A percentile compares a stretch with the other conserved stretches of the same genome.
These are phyloP conservation scores for Verbena officinalis DNA, from an alignment of 257 asterid species.

Conservation along the genomic window DNA sequence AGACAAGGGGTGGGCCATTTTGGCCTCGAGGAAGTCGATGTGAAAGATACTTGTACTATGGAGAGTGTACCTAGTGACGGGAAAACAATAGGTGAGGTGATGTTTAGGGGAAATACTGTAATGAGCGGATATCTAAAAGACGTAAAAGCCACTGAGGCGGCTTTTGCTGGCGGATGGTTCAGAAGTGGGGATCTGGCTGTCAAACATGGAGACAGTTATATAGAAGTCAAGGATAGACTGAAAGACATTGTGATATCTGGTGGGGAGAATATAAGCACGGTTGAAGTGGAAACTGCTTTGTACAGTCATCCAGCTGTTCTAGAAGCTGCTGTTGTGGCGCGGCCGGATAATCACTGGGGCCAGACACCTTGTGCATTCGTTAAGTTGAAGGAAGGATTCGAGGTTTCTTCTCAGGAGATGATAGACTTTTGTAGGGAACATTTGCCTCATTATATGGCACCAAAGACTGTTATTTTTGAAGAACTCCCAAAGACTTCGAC, in stretches of 20 bases:
- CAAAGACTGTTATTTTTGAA: conserved; percentile 46
- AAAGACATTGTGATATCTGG: conserved; percentile 57
- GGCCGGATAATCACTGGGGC: conserved; percentile 64
- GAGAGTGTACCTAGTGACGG: conserved; percentile 52
- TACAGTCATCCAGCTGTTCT: conserved; percentile 49
- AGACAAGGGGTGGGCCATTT: conserved; percentile 62
- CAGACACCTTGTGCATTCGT: conserved; percentile 60
- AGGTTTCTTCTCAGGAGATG: conserved; percentile 34
- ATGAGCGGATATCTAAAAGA: conserved; percentile 63
- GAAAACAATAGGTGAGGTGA: conserved; percentile 49
- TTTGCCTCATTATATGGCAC: conserved; percentile 69
- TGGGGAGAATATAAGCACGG: conserved; percentile 51
- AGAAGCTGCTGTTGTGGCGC: conserved; percentile 58
- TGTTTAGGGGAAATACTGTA: conserved; percentile 57
- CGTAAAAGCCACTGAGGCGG: conserved; percentile 44
- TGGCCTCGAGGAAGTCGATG: conserved; percentile 53
- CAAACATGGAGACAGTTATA: conserved; percentile 51
- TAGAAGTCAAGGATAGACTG: conserved; percentile 50
- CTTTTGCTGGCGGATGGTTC: conserved; percentile 57
- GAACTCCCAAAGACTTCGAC: conserved; percentile 55
- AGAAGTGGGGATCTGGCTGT: conserved; percentile 56
- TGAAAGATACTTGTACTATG: conserved; percentile 39
- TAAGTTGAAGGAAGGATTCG: conserved; percentile 52
- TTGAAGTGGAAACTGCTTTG: conserved; percentile 50
- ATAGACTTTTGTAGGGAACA: conserved; percentile 42